Evolutionary conservation across 2,329 filamentous ascomycete species (phyloP).

Genomic region (Pseudogymnoascus sp.): DNA sequence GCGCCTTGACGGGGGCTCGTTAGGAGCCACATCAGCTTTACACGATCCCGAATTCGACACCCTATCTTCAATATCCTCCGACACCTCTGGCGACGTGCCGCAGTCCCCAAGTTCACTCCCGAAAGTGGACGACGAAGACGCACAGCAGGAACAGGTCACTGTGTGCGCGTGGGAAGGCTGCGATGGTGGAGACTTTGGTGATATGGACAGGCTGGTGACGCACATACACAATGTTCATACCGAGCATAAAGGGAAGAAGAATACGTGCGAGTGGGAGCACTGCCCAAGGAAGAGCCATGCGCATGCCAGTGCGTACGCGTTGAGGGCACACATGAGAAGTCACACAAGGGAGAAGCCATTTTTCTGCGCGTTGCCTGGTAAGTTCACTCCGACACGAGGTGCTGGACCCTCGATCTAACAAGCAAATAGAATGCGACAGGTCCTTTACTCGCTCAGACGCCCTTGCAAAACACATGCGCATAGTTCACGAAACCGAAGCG

Average conservation of each 20-base stretch:
- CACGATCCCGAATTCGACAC: constrained; percentile 40
- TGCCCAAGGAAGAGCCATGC: constrained; percentile 81
- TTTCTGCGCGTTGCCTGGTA: constrained; percentile 90
- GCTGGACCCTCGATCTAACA: neutral
- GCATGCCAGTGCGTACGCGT: constrained; percentile 89
- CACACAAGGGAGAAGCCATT: constrained; percentile 98
- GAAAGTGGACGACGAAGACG: constrained; percentile 65
- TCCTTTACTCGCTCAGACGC: constrained; percentile 95
- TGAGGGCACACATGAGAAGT: constrained; percentile 95
- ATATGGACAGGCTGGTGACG: constrained; percentile 74
- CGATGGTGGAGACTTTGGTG: constrained; percentile 57
- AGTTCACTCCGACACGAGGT: constrained; percentile 20
- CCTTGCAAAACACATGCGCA: constrained; percentile 95
- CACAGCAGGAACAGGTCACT: constrained; percentile 64
- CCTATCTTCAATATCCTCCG: constrained; percentile 71
- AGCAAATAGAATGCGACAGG: constrained; percentile 74
- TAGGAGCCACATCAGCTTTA: constrained; percentile 19
- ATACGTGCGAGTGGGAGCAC: constrained; percentile 95
- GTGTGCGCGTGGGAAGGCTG: constrained; percentile 73
- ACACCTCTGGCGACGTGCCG: constrained; percentile 79
- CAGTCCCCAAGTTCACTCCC: constrained; percentile 47
- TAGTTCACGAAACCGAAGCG: constrained; percentile 93
- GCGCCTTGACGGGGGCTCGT: constrained; percentile 20
- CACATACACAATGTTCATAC: constrained; percentile 93
- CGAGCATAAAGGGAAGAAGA: constrained; percentile 86